Evolutionary conservation across 2,329 filamentous ascomycete genomes (phyloP).

Genomic region (Fusarium sp.): DNA sequence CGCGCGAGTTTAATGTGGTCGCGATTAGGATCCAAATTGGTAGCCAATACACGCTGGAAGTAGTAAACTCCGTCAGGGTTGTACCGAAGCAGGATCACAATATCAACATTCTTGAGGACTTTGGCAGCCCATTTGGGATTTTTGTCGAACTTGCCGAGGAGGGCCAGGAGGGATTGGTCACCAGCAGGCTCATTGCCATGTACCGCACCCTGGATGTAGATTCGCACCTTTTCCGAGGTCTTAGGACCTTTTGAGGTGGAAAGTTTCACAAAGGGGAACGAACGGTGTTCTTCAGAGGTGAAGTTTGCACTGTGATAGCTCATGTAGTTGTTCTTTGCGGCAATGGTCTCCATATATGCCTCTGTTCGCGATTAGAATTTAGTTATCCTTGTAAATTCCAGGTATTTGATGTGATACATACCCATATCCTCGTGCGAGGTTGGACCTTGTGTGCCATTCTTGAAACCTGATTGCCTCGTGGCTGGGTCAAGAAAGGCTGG

Average conservation of each 20-base stretch:
- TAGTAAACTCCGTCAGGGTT: conserved; percentile 54
- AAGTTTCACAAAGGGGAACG: conserved; percentile 40
- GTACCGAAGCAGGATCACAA: conserved; percentile 51
- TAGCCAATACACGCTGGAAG: conserved; percentile 51
- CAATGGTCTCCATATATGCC: conserved; percentile 21
- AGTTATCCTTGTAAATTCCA: fast-evolving
- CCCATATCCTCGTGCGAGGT: conserved; percentile 35
- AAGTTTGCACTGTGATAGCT: conserved; percentile 33
- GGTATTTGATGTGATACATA: background rate
- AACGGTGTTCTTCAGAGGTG: conserved; percentile 32
- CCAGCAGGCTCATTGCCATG: conserved; percentile 53
- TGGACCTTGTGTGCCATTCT: conserved; percentile 36
- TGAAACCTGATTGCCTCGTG: conserved; percentile 17
- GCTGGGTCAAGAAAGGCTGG: conserved; percentile 19
- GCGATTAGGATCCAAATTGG: conserved; percentile 52
- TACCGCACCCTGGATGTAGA: conserved; percentile 52
- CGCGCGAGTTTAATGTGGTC: conserved; percentile 53
- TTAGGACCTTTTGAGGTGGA: conserved; percentile 14
- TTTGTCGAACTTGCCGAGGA: conserved; percentile 50
- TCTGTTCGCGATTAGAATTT: conserved; percentile 8
- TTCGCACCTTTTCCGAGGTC: conserved; percentile 44
- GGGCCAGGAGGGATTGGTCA: conserved; percentile 50
- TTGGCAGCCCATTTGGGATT: conserved; percentile 49
- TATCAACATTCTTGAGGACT: conserved; percentile 48
- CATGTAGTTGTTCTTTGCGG: conserved; percentile 32